Conservation (phyloP, 257 asterid species). For the Penstemon davidsonii region DNA sequence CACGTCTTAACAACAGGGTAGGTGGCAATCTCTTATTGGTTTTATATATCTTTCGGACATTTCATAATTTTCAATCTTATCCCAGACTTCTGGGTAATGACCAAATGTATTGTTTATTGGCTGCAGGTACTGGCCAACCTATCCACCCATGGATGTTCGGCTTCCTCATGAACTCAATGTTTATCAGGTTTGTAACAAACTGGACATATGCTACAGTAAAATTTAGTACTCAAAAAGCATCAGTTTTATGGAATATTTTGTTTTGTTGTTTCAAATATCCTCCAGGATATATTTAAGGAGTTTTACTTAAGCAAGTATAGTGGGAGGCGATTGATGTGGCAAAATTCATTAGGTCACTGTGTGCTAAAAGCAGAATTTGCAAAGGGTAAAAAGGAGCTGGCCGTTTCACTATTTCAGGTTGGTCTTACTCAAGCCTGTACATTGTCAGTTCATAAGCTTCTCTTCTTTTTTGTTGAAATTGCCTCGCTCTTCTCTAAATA, state of each 20-base stretch:
- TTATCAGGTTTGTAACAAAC: slow-evolving; percentile 67
- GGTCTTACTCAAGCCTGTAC: slow-evolving; percentile 25
- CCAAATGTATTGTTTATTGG: slow-evolving; percentile 20
- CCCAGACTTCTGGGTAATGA: neutral
- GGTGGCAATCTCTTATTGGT: slow-evolving; percentile 11
- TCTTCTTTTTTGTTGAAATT: neutral
- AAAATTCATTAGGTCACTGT: slow-evolving; percentile 93
- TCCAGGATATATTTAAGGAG: slow-evolving; percentile 94
- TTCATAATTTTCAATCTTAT: slow-evolving; percentile 6
- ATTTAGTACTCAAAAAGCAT: slow-evolving; percentile 13
- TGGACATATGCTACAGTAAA: slow-evolving; percentile 5
- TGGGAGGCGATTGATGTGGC: slow-evolving; percentile 99
- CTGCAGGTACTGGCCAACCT: slow-evolving; percentile 98
- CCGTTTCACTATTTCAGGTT: slow-evolving; percentile 95
- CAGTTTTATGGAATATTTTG: slow-evolving; percentile 14
- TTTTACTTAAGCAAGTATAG: slow-evolving; percentile 90
- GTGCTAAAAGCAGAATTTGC: slow-evolving; percentile 86
- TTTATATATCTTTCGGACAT: neutral
- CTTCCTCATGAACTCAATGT: slow-evolving; percentile 94
- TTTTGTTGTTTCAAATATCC: slow-evolving; percentile 8
- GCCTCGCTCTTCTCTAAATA: too few relatives aligned
- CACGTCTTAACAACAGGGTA: slow-evolving; percentile 98
- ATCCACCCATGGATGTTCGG: slow-evolving; percentile 98
- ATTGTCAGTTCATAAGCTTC: slow-evolving; percentile 6
- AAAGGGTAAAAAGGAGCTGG: slow-evolving; percentile 93